A percentile compares a stretch with the other conserved stretches of the same genome.
phyloP scores from a whole-genome alignment of 2,329 filamentous ascomycete species.

The Dissoconium aciculare region DNA sequence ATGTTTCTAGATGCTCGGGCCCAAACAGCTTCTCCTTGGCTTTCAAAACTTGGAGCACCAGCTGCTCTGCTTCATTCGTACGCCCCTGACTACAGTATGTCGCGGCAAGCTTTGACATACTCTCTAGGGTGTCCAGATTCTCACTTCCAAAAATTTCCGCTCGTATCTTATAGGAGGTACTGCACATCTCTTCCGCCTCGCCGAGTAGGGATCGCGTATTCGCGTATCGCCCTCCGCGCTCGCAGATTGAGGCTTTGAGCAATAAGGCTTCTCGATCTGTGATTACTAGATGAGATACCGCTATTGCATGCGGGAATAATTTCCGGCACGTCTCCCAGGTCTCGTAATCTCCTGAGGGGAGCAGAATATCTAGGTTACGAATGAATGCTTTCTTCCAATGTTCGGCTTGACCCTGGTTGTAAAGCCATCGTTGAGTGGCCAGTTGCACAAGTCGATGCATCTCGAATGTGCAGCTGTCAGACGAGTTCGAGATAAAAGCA shows the following conservation, averaged over 20 bases:
- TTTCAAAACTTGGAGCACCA: not conserved
- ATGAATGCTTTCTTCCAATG: not conserved
- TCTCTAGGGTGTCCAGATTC: not conserved
- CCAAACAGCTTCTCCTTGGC: constrained; percentile 1
- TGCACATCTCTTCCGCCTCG: not conserved
- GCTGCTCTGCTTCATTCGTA: not conserved
- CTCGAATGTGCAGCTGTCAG: constrained; percentile 18
- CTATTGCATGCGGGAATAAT: not conserved
- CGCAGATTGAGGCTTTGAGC: not conserved
- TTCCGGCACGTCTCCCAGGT: not conserved
- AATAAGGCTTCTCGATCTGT: not conserved
- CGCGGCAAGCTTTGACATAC: not conserved
- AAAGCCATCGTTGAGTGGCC: constrained; percentile 1
- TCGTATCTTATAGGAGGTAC: not conserved
- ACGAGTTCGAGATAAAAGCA: constrained; percentile 22
- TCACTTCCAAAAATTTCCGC: not conserved
- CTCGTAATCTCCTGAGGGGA: not conserved
- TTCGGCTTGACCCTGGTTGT: no score
- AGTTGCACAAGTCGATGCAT: constrained; percentile 24
- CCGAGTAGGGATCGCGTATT: not conserved
- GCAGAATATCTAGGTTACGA: not conserved
- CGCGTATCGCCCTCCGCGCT: not conserved
- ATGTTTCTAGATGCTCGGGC: constrained; percentile 3
- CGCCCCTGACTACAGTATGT: not conserved
- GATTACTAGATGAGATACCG: not conserved